These are phyloP conservation scores for Ceriops zippeliana DNA, from an alignment of 345 rosid species.

Conservation along the genomic window DNA sequence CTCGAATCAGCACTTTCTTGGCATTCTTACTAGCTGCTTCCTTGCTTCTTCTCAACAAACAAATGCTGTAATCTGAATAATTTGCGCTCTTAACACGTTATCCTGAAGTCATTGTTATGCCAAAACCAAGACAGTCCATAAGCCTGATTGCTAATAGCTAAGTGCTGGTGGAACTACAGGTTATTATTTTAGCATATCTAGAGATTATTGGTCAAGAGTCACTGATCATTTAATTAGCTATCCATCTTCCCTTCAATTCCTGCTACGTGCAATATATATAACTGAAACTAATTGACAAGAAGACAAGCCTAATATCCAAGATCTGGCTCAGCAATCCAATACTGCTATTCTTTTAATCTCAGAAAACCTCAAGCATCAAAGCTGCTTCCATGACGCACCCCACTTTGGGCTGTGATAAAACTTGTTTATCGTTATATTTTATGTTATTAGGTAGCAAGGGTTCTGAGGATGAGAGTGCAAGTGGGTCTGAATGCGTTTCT, in stretches of 20 bases:
- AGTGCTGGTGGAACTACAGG: background rate
- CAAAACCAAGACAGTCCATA: background rate
- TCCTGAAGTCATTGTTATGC: no score
- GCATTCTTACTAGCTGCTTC: slow-evolving; percentile 12
- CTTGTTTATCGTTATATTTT: slow-evolving; percentile 3
- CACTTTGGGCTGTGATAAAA: slow-evolving; percentile 17
- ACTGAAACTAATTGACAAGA: slow-evolving; percentile 26
- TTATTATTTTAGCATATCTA: slow-evolving; percentile 8
- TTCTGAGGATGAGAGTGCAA: slow-evolving; percentile 26
- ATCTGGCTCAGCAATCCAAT: slow-evolving; percentile 37
- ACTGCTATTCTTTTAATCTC: slow-evolving; percentile 29
- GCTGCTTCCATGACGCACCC: slow-evolving; percentile 27
- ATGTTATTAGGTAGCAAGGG: slow-evolving; percentile 23
- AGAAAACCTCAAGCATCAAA: slow-evolving; percentile 34
- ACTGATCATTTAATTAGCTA: background rate
- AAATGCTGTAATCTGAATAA: slow-evolving; percentile 10
- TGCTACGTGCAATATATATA: slow-evolving; percentile 6
- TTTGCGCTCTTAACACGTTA: background rate
- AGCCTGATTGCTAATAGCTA: background rate
- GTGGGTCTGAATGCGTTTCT: slow-evolving; percentile 33
- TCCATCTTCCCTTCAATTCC: background rate
- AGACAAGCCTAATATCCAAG: slow-evolving; percentile 26
- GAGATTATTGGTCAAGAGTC: background rate
- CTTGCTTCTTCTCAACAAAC: slow-evolving; percentile 19
- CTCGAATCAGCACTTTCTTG: slow-evolving; percentile 21